Base-by-base conservation (phyloP, 2,329 filamentous ascomycete species). In the Cladophialophora exuberans region DNA sequence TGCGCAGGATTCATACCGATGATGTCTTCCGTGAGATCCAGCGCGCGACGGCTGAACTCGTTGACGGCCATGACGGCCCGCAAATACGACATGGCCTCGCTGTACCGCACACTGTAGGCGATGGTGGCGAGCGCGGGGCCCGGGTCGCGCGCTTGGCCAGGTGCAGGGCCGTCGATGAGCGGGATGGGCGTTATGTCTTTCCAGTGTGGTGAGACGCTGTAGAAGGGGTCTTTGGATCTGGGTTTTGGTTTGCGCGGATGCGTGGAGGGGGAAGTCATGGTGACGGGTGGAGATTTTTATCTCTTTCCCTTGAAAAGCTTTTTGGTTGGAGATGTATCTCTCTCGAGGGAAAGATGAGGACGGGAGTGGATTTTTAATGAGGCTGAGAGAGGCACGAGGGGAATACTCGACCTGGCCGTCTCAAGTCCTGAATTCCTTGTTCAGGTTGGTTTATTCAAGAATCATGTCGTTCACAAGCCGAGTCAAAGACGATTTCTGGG, bases 1-100 rank as follows among this genome's bases (percentile, higher is more conserved):
- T 99, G 94, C 1, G 94, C 92, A 13, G 94, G 89, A 72, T 99
- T 99, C 82, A 97, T 85, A 57, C 80, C 79, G 69, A 99, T 97
- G 68, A 99, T 86, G 72, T 93, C 85, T 69, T 91, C 87, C 3
- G 94, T 99, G 59, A 99, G 83, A 26, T 79, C 81, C 38, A 99
- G 80, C 30, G 85, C 88, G 43, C 94, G 83, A 18, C 86, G 81
- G 20, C 88, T 91, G 76, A 87, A 82, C 73, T 99, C 94, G 69
- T 95, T 88, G 43, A 78, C 79, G 11, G 89, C 88, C 93, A 99
- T 99, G 64, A 96, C 83, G 58, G 94, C 92, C 58, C 94, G 88
- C 49, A 99, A 83, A 73, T 97, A 99, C 39, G 89, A 86, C 75
- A 96, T 94, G 42, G 90, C 92, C 76, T 97, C 92, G 60, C 87